These are phyloP conservation scores for Silene latifolia DNA, from an alignment of 148 eudicot species.

Conservation along the genomic window DNA sequence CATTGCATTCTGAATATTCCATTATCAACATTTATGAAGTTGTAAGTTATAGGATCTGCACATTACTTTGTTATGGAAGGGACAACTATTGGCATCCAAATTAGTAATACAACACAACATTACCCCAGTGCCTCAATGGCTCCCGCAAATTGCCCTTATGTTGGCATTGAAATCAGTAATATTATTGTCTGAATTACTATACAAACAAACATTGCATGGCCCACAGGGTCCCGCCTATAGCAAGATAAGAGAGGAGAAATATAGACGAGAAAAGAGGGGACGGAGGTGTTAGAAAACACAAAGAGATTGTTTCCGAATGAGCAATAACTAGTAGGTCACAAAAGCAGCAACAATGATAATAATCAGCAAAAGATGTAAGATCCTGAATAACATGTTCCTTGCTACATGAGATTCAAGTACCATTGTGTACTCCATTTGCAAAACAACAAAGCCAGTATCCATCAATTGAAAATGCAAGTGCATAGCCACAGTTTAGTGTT, in stretches of 20 bases:
- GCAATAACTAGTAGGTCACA: no score
- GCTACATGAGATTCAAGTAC: slow-evolving; percentile 12
- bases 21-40: background rate
- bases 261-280: no score
- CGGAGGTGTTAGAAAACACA: no score
- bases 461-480: slow-evolving; percentile 7
- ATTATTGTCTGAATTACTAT: background rate
- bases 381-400: background rate
- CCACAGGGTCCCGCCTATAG: no score
- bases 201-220: background rate
- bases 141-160: no score
- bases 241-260: no score
- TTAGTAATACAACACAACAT: no score
- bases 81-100: background rate
- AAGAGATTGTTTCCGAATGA: no score
- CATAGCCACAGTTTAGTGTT: slow-evolving; percentile 8
- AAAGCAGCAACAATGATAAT: background rate
- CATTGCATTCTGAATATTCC: background rate
- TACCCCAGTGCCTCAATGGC: no score
- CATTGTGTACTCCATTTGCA: slow-evolving; percentile 24
- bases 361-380: background rate
- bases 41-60: background rate
- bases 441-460: background rate
- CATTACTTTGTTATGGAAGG: background rate
- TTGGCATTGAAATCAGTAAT: no score